Evolutionary conservation across 148 eudicot genomes (phyloP).

Genomic region (Cornus suecica): DNA sequence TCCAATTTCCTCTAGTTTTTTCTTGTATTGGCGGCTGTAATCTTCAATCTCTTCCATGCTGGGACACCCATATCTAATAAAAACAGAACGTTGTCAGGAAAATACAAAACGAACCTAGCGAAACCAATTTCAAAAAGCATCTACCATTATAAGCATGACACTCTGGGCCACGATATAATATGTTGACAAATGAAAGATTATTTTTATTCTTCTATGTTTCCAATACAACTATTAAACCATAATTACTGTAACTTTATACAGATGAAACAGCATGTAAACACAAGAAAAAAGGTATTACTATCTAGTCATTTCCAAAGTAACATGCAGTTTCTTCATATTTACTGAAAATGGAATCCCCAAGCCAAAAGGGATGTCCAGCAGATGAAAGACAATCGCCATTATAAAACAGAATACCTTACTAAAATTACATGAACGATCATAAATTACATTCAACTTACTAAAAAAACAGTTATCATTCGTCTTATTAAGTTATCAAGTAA

Average conservation of each 20-base stretch:
- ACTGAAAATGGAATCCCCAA: too few species aligned
- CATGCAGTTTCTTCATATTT: not conserved
- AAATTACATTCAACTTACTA: not conserved
- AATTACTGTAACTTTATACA: not conserved
- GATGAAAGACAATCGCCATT: too few species aligned
- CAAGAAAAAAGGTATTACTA: too few species aligned
- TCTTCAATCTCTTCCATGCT: slow-evolving; percentile 62
- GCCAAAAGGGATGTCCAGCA: too few species aligned
- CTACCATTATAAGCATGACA: not conserved
- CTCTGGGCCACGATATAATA: not conserved
- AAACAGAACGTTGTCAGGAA: not conserved
- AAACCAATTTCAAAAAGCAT: not conserved
- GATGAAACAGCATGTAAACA: not conserved
- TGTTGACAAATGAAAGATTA: too few species aligned
- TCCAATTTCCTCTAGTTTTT: slow-evolving; percentile 72
- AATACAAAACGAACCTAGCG: slow-evolving; percentile 4
- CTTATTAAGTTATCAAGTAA: not conserved
- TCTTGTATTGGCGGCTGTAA: slow-evolving; percentile 61
- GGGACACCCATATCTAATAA: slow-evolving; percentile 76
- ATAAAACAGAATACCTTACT: not conserved
- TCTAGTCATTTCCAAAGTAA: not conserved
- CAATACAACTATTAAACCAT: not conserved
- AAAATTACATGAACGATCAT: not conserved
- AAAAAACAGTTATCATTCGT: not conserved
- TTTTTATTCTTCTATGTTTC: too few species aligned